phyloP scores from a whole-genome alignment of 164 flowering plant species.

The grape (Vitis vinifera) region ASM3070453v1 NC_081808.1:9505501-9506000 shows the following conservation, averaged over 20 bases:
- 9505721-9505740: slow-evolving; percentile 14
- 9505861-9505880: slow-evolving; percentile 10
- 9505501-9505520: neutral
- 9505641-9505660: slow-evolving; percentile 42
- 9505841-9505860: slow-evolving; percentile 55
- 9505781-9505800: slow-evolving; percentile 15
- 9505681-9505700: slow-evolving; percentile 12
- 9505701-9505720: slow-evolving; percentile 8
- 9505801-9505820: slow-evolving; percentile 25
- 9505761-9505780: slow-evolving; percentile 22
- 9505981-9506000: slow-evolving; percentile 24
- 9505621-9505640: slow-evolving; percentile 58
- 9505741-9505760: slow-evolving; percentile 16
- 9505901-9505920: slow-evolving; percentile 18
- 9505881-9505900: slow-evolving; percentile 17
- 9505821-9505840: slow-evolving; percentile 59
- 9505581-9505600: slow-evolving; percentile 18
- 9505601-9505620: slow-evolving; percentile 69
- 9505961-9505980: slow-evolving; percentile 10
- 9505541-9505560: slow-evolving; percentile 65
- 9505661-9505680: slow-evolving; percentile 20
- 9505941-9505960: slow-evolving; percentile 74
- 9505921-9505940: slow-evolving; percentile 50
- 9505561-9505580: slow-evolving; percentile 16
- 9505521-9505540: slow-evolving; percentile 66